Conservation (phyloP, 2,329 filamentous ascomycete species). For the Conoideocrella luteorostrata region DNA sequence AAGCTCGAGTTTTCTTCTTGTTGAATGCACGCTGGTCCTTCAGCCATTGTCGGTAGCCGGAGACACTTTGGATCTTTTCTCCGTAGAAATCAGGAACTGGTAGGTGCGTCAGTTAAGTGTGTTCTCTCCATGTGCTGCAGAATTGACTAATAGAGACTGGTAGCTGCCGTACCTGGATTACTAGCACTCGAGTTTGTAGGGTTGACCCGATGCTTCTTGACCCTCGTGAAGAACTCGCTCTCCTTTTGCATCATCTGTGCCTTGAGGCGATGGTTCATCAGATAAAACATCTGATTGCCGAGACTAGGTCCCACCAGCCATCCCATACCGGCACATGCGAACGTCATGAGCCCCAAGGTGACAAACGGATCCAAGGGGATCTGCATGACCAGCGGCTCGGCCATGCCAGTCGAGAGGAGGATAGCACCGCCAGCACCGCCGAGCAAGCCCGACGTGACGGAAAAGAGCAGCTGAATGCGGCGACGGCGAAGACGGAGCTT, state of each 20-base stretch:
- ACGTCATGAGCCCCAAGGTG: slow-evolving; percentile 72
- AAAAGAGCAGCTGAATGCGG: slow-evolving; percentile 75
- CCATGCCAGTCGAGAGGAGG: slow-evolving; percentile 63
- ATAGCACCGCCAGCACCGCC: slow-evolving; percentile 57
- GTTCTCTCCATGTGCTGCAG: too few relatives aligned
- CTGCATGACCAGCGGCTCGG: slow-evolving; percentile 63
- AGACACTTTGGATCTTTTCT: slow-evolving; percentile 92
- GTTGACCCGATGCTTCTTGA: slow-evolving; percentile 89
- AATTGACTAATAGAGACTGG: too few relatives aligned
- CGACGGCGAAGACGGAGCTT: slow-evolving; percentile 79
- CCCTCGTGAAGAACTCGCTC: slow-evolving; percentile 83
- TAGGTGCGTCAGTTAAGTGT: slow-evolving; percentile 15
- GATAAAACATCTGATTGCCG: slow-evolving; percentile 73
- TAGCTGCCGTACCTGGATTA: slow-evolving; percentile 72
- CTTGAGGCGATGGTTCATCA: slow-evolving; percentile 65
- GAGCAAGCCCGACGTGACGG: slow-evolving; percentile 55
- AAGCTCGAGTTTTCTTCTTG: slow-evolving; percentile 75
- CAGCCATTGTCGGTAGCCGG: slow-evolving; percentile 88
- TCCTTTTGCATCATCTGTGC: slow-evolving; percentile 80
- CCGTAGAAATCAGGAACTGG: slow-evolving; percentile 92
- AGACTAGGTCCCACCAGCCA: slow-evolving; percentile 84
- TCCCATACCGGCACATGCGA: slow-evolving; percentile 70
- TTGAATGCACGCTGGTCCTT: slow-evolving; percentile 98
- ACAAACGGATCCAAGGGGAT: slow-evolving; percentile 85
- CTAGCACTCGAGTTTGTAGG: slow-evolving; percentile 80